Conservation (phyloP, 441 rosid genomes). For the Metrosideros polymorpha region DNA sequence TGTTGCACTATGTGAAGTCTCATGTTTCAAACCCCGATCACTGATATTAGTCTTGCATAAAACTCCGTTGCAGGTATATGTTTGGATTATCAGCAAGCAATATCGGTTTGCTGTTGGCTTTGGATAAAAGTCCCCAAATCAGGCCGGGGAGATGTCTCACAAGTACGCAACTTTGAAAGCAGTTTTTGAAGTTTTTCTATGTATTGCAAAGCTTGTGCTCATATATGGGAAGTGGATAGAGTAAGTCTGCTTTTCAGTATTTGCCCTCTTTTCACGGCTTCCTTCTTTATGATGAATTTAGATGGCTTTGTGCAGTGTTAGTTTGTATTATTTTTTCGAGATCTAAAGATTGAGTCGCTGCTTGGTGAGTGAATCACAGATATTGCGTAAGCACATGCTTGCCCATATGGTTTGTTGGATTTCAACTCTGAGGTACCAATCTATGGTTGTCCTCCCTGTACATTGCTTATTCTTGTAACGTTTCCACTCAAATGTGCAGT, state of each 20-base stretch:
- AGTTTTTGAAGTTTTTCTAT: conserved; percentile 1
- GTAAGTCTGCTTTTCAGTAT: conserved; percentile 10
- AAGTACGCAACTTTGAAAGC: conserved; percentile 57
- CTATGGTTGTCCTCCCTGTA: conserved; percentile 17
- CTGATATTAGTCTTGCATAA: background rate
- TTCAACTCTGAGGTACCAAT: conserved; percentile 15
- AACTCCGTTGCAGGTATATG: conserved; percentile 36
- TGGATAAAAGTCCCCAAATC: conserved; percentile 59
- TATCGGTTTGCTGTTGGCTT: conserved; percentile 65
- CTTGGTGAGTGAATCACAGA: conserved; percentile 18
- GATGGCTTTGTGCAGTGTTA: conserved; percentile 29
- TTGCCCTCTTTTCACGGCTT: conserved; percentile 13
- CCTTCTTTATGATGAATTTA: conserved; percentile 14
- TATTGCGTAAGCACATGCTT: conserved; percentile 10
- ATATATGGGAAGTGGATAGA: conserved; percentile 12
- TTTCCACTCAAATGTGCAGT: conserved; percentile 8
- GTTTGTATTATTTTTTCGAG: conserved; percentile 13
- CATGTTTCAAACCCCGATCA: background rate
- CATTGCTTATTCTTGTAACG: conserved; percentile 25
- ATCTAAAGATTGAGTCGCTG: conserved; percentile 15
- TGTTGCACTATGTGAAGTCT: background rate
- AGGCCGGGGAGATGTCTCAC: conserved; percentile 82
- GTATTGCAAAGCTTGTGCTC: conserved; percentile 10
- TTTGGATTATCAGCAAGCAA: conserved; percentile 49
- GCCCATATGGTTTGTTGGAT: conserved; percentile 19